Evolutionary conservation across 805 yeast species (phyloP), one percentile per base, ranked within the genome.

Genomic region (Candida maesae): DNA sequence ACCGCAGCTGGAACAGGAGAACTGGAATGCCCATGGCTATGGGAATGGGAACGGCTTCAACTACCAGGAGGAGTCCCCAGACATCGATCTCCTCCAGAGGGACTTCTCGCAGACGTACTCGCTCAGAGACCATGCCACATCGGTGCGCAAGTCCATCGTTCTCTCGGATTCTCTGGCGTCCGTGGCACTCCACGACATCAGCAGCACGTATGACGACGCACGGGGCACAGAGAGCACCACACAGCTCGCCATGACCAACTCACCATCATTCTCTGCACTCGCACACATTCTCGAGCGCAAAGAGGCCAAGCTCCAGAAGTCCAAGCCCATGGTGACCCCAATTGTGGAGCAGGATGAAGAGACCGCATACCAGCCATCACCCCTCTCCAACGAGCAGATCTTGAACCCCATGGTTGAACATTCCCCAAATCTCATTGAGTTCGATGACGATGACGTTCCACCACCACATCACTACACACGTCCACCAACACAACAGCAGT

Each of bases 221-320:
- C 5, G 21, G 10, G 27, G n/a, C n/a, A n/a, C 42, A 5, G 46
- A 37, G 33, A 33, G 20, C 15, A 38, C 39, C 25, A 40, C 45
- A 13, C 41, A 39, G 35, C 33, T 61, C 15, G 61, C 63, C 29
- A 65, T 68, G 63, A 65, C 70, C 4, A 59, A 68, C 17, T 68
- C 73, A 2, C 74, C 74, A 3, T 67, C 72, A 0, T 52, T 69
- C 27, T 63, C 69, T 42, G 73, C 71, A 0, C 45, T 69, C n/a
- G 70, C 71, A 2, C 61, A 61, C 27, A 60, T 68, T 19, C 51
- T 69, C 28, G 67, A 63, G 41, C 65, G 63, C 39, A 67, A 65
- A 32, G 56, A 64, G 5, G 59, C 56, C 23, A 52, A 45, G 15
- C 52, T 16, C 56, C 54, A 37, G 26, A 40, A 30, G 18, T n/a